Evolutionary conservation across 2,329 filamentous ascomycete genomes (phyloP), one percentile per base, ranked within the genome.

Genomic region (Albifimbria verrucaria): DNA sequence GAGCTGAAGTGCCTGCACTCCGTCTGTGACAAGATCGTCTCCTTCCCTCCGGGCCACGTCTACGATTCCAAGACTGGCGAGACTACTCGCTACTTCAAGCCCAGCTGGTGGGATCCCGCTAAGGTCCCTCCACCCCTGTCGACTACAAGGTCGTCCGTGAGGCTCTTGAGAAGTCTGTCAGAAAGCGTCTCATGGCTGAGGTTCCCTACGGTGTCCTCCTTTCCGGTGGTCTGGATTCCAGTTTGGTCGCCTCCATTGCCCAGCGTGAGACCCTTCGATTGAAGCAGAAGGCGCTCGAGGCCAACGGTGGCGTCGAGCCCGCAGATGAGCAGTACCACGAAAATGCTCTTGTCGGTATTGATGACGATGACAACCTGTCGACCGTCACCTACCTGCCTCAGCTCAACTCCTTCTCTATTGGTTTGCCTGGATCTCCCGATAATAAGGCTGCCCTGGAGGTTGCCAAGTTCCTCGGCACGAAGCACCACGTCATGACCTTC

Each of bases 401-500:
- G 73, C 85, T 99, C 72, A 95, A 97, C 84, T 97, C 92, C 17
- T 99, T 99, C 81, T 99, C 94, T 17, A 99, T 99, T 62, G 94
- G 94, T 68, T 86, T 99, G 32, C 92, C 93, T 7, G 90, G 87
- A 62, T 90, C 94, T 28, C 94, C 94, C 48, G 94, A 99, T 72
- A 94, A 91, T 67, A 86, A 89, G 72, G 94, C 94, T 46, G 94
- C 94, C 18, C 78, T 92, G 53, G 90, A 97, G 75, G 94, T 97
- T 18, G 94, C 94, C 67, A 89, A 93, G 72, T 99, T 96, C 80
- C 85, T 99, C 42, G 95, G 94, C 66, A 99, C 94, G 53, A 95
- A 94, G 78, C 94, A 99, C 73, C 92, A 99, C 75, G 90, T 92
- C 65, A 95, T 99, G 81, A 97, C 92, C 51, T 99, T 99, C 73